Evolutionary conservation across 2,329 filamentous ascomycete genomes (phyloP), one percentile per base, ranked within the genome.

Genomic region (Fusarium foetens): DNA sequence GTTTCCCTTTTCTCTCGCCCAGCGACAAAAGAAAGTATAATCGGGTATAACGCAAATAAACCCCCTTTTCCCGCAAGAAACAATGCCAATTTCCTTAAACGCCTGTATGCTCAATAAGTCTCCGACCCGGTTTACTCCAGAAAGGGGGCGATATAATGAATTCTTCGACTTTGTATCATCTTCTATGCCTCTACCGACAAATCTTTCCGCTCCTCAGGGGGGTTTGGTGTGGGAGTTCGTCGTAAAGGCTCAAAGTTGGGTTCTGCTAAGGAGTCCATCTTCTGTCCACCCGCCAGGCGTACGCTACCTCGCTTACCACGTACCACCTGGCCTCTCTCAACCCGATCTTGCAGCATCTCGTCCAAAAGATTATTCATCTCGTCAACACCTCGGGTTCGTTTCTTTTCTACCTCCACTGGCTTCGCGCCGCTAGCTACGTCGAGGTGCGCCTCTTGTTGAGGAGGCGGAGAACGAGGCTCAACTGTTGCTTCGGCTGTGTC

Each of bases 311-410:
- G 86, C 57, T 84, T 83, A 58, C 91, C 87, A 76, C 92, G 90
- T 35, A 93, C 86, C 27, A 94, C 83, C 60, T 93, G 90, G 27
- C 93, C 93, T 58, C 86, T 90, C 75, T 96, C 93, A 58, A 97
- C 92, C 64, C 93, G 90, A 78, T 95, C 93, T 78, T 95, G 93
- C 66, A 98, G 96, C 95, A 98, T 98, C 82, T 97, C 94, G 77
- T 98, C 95, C 31, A 98, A 88, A 84, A 98, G 94, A 76, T 91
- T 90, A 74, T 93, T 97, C 91, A 98, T 95, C 81, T 97, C 95
- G 75, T 97, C 94, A 38, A 96, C 92, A 73, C 93, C 94, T 84
- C 88, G 90, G 17, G 86, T 85, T 54, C 88, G 87, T 71, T 86
- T 88, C 58, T 87, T 87, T n/a, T 81, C 77, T n/a, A 58, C 33